These are phyloP conservation scores for Monosporascus sp. DNA, from an alignment of 2,329 filamentous ascomycete genomes.

Conservation along the genomic window DNA sequence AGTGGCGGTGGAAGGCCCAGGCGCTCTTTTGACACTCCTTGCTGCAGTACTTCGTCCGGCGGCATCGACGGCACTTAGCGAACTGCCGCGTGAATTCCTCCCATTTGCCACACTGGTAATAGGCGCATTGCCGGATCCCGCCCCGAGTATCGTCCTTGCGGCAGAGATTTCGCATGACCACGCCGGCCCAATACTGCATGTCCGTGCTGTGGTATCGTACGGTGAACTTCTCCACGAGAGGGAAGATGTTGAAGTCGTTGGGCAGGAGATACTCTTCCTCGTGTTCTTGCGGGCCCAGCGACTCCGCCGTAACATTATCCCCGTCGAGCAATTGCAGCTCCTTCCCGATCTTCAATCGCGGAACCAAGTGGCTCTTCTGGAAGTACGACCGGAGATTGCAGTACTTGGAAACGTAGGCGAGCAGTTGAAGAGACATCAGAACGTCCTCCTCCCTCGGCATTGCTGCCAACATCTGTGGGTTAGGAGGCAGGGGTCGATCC, in stretches of 20 bases:
- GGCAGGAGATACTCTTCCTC: constrained; percentile 86
- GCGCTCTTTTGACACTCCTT: constrained; percentile 99
- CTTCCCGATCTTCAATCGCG: constrained; percentile 81
- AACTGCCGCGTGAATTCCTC: constrained; percentile 96
- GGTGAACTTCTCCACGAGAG: constrained; percentile 96
- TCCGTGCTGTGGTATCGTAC: constrained; percentile 90
- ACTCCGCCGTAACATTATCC: constrained; percentile 44
- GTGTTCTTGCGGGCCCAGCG: constrained; percentile 48
- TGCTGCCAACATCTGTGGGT: constrained; percentile 72
- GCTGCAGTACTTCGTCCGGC: constrained; percentile 98
- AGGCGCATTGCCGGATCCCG: constrained; percentile 93
- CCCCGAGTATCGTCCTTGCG: constrained; percentile 93
- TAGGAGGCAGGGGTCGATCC: constrained; percentile 64
- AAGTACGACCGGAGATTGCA: constrained; percentile 95
- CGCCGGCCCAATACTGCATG: constrained; percentile 99
- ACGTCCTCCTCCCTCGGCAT: constrained; percentile 98
- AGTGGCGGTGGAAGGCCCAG: constrained; percentile 97
- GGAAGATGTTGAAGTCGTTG: constrained; percentile 98
- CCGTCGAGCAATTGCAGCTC: constrained; percentile 78
- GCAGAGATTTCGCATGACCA: constrained; percentile 98
- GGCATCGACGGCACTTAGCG: constrained; percentile 92
- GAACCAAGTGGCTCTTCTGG: constrained; percentile 89
- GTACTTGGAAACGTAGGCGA: constrained; percentile 98
- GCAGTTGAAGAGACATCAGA: constrained; percentile 91
- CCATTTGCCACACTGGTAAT: constrained; percentile 98